These are phyloP conservation scores for Pisolithus tinctorius DNA, from an alignment of 768 basidiomycete species.

Conservation along the genomic window DNA sequence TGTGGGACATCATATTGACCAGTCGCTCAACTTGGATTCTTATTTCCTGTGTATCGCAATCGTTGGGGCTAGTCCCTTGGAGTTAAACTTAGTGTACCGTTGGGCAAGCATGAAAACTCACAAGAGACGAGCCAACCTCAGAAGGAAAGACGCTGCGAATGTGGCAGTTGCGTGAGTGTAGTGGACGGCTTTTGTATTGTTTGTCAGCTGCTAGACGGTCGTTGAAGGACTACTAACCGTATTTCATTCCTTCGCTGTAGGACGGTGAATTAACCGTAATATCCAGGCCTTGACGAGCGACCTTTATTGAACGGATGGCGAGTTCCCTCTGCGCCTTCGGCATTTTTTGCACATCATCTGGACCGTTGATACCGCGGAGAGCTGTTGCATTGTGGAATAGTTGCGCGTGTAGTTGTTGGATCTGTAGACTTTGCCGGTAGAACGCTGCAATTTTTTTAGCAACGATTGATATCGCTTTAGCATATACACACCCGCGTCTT, in stretches of 20 bases:
- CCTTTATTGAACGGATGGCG: conserved; percentile 76
- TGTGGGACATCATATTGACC: conserved; percentile 67
- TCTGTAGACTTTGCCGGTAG: conserved; percentile 83
- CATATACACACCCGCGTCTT: conserved; percentile 58
- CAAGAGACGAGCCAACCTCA: conserved; percentile 85
- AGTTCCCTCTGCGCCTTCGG: conserved; percentile 69
- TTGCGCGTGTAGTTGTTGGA: conserved; percentile 83
- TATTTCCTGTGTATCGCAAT: conserved; percentile 72
- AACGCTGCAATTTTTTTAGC: conserved; percentile 45
- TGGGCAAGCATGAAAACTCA: conserved; percentile 32
- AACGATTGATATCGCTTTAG: conserved; percentile 2
- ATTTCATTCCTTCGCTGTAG: conserved; percentile 90
- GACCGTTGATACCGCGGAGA: conserved; percentile 74
- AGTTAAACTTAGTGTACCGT: not conserved
- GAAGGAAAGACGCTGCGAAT: conserved; percentile 84
- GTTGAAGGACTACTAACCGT: conserved; percentile 44
- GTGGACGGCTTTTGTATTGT: conserved; percentile 57
- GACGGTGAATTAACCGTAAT: conserved; percentile 79
- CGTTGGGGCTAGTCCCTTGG: conserved; percentile 56
- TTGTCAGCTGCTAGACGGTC: not conserved
- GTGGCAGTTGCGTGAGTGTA: conserved; percentile 91
- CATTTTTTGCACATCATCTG: conserved; percentile 84
- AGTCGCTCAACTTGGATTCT: conserved; percentile 74
- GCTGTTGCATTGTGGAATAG: conserved; percentile 82
- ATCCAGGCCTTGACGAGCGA: conserved; percentile 73